These are phyloP conservation scores for Cyamopsis tetragonoloba DNA, from an alignment of 306 rosid genomes.

Conservation along the genomic window DNA sequence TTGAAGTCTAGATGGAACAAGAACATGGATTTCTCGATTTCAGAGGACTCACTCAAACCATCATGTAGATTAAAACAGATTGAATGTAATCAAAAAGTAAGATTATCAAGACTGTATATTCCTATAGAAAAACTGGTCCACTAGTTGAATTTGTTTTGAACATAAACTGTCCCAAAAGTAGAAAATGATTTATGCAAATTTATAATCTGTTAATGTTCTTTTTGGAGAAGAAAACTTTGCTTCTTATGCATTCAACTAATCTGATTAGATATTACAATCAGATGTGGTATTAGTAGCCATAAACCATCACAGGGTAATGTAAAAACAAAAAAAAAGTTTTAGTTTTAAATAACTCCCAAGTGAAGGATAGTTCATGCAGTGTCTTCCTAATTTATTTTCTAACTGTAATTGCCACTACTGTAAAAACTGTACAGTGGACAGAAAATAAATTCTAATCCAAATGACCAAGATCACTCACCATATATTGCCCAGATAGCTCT, in stretches of 20 bases:
- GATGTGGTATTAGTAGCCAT: background rate
- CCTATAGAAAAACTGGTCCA: background rate
- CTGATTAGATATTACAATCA: background rate
- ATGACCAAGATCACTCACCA: constrained; percentile 48
- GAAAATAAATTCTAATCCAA: constrained; percentile 13
- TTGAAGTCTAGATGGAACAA: background rate
- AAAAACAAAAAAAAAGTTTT: background rate
- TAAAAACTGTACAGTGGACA: background rate
- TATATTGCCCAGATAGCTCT: constrained; percentile 91
- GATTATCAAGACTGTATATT: background rate
- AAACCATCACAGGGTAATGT: background rate
- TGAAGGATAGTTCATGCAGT: background rate
- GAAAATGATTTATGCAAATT: background rate
- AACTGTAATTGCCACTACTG: background rate
- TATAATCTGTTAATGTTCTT: background rate
- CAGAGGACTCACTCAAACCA: background rate
- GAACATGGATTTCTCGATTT: background rate
- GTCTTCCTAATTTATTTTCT: background rate
- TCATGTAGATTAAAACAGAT: background rate
- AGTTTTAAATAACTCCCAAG: background rate
- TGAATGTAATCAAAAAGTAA: background rate
- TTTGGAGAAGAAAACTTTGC: background rate
- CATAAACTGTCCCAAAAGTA: background rate
- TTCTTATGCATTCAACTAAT: background rate
- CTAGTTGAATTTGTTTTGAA: background rate